Percentiles rank a stretch among this genome's conserved stretches.
These are phyloP conservation scores for Avena atlantica DNA, from an alignment of 176 grass and related monocot genomes.

Conservation along the genomic window DNA sequence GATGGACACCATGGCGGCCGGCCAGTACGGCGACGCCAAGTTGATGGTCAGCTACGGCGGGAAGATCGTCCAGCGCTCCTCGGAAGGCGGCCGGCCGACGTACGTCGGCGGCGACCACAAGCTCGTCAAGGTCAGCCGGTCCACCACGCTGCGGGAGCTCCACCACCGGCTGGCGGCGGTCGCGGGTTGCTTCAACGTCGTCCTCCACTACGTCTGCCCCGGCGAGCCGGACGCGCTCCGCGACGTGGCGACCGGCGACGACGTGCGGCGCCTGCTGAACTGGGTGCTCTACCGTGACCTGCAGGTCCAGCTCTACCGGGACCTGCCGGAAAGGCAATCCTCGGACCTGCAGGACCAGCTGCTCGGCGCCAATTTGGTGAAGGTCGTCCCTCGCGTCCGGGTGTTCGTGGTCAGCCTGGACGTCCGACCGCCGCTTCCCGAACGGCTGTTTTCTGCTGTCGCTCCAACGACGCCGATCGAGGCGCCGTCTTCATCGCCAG, in stretches of 20 bases:
- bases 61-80: not conserved
- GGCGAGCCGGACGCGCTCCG: not conserved
- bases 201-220: not conserved
- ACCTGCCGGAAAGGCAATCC: no score
- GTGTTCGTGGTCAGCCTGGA: constrained; percentile 7
- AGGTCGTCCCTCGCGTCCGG: not conserved
- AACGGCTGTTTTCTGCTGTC: not conserved
- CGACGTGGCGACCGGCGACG: not conserved
- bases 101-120: not conserved
- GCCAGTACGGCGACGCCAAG: not conserved
- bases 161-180: not conserved
- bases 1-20: not conserved
- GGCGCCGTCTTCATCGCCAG: not conserved
- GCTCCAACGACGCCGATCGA: not conserved
- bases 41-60: constrained; percentile 8
- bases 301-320: not conserved
- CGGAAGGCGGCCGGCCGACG: not conserved
- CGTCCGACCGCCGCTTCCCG: not conserved
- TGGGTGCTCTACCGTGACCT: not conserved
- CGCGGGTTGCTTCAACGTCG: not conserved
- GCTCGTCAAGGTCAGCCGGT: not conserved
- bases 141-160: not conserved
- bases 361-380: not conserved
- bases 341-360: not conserved
- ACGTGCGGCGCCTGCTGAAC: not conserved